Evolutionary conservation across 352 stramenopile species (phyloP).

Genomic region (Phytophthora vignae): DNA sequence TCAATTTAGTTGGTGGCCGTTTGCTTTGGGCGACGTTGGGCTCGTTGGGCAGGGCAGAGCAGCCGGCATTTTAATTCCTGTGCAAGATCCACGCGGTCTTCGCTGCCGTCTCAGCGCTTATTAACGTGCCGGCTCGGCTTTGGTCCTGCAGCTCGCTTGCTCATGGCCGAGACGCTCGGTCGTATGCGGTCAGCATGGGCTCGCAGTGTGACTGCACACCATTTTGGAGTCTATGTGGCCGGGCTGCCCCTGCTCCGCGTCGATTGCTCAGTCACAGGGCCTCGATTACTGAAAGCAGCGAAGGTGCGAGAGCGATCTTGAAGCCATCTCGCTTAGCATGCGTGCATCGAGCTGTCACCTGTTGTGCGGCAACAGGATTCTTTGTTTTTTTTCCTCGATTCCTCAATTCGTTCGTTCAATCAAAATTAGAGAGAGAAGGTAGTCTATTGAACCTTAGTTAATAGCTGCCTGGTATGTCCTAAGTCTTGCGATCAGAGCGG

Average conservation of each 20-base stretch:
- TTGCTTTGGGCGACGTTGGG: background rate
- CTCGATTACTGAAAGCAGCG: slow-evolving; percentile 4
- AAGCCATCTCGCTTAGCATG: slow-evolving; percentile 10
- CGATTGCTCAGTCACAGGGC: slow-evolving; percentile 23
- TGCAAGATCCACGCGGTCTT: slow-evolving; percentile 1
- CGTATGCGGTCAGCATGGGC: slow-evolving; percentile 12
- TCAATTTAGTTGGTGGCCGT: background rate
- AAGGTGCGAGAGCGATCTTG: background rate
- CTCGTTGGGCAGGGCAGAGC: background rate
- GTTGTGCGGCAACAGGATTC: slow-evolving; percentile 1
- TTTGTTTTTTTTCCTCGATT: background rate
- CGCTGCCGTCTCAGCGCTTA: slow-evolving; percentile 7
- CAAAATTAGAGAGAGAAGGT: too few relatives aligned
- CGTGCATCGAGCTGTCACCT: background rate
- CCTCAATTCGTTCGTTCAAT: too few relatives aligned
- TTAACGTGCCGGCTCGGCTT: slow-evolving; percentile 16
- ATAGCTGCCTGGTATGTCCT: too few relatives aligned
- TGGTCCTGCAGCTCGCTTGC: slow-evolving; percentile 18
- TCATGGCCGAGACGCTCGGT: slow-evolving; percentile 9
- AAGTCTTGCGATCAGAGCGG: too few relatives aligned
- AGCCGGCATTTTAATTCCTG: background rate
- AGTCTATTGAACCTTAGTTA: too few relatives aligned
- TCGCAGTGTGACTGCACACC: slow-evolving; percentile 24
- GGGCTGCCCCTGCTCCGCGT: slow-evolving; percentile 11
- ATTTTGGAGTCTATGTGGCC: slow-evolving; percentile 22